Evolutionary conservation across 2,329 filamentous ascomycete species (phyloP), one percentile per base, ranked within the genome.

Genomic region (Diaporthe amygdali): DNA sequence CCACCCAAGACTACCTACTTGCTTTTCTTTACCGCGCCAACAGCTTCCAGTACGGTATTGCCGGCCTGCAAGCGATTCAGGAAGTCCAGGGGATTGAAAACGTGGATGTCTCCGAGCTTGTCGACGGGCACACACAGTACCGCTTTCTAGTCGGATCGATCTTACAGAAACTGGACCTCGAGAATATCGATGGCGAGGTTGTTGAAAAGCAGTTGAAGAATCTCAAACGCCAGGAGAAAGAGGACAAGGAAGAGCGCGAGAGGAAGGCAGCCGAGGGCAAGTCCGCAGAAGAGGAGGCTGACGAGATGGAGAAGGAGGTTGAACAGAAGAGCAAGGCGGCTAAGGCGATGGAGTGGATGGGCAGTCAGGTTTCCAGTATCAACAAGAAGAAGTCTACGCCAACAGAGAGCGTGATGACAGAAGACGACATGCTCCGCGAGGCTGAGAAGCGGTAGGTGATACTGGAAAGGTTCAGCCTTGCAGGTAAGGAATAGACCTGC

Each of bases 11-110:
- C 81, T 93, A 94, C 77, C 90, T 98, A 37, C 89, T 98, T 1
- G 95, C 91, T 1, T 96, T 97, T 79, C 84, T 97, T 22, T 97
- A 98, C 80, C 91, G 95, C 59, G 92, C 94, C 2, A 94, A 93
- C 56, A 95, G 92, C 71, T 88, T 97, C 32, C 92, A 96, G 74
- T 88, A 93, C 51, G 95, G 95, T 5, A 90, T 97, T 51, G 95
- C 95, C 0, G 96, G 95, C 0, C 84, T 98, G 2, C 93, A 97
- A 78, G 86, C 90, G 41, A 89, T 97, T 30, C 76, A 90, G 67
- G 88, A 87, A 14, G 89, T 95, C n/a, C 86, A 89, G 5, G 92
- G 92, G 2, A 87, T 96, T 78, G 80, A 86, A 73, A 89, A 89
- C 71, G 76, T 89, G 20, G 81, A 90, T 71, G 80, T 90, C 25